Evolutionary conservation across 208 protist species (phyloP), one percentile per base, ranked within the genome.

Genomic region (Leishmania martiniquensis): DNA sequence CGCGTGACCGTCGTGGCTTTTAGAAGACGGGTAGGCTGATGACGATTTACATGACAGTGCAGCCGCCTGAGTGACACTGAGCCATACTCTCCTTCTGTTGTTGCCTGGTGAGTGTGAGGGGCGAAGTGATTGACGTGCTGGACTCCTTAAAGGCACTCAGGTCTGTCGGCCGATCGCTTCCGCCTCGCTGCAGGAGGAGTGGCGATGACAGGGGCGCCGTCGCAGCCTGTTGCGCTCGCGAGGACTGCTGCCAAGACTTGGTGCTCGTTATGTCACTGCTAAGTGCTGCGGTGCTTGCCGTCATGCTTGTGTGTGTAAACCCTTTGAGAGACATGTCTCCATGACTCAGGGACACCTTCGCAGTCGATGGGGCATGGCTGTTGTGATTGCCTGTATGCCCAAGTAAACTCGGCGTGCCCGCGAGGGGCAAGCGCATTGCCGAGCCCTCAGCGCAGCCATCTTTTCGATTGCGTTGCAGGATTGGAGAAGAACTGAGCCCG

Each of bases 1-100:
- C 37, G 37, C 62, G 45, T 37, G 15, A 25, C 62, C 9, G 62
- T 47, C 62, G 22, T 45, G n/a, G 3, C 20, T 13, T 66, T 6
- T 66, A 15, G 60, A 25, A 66, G 39, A 39, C 25, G 66, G 17
- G 13, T 25, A 32, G 32, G 6, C n/a, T n/a, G 13, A 54, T 39
- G 20, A 34, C 37, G n/a, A 34, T 1, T 51, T 44, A 81, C 62
- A 81, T 81, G 39, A 55, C 32, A 7, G 0, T 1, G 71, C 77
- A 81, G 25, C 62, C 42, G 22, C 45, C 66, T 4, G 65, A 22
- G 20, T 45, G 60, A 66, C 78, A 82, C 65, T 82, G 78, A 3
- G 17, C 73, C 34, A 34, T 10, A 20, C 62, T 77, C 49, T 77
- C 65, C 65, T 82, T 82, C 66, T 72, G 72, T 4, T 5, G 72